Conservation (phyloP, 192 early-diverging fungal species). For the Coemansia sp. region DNA sequence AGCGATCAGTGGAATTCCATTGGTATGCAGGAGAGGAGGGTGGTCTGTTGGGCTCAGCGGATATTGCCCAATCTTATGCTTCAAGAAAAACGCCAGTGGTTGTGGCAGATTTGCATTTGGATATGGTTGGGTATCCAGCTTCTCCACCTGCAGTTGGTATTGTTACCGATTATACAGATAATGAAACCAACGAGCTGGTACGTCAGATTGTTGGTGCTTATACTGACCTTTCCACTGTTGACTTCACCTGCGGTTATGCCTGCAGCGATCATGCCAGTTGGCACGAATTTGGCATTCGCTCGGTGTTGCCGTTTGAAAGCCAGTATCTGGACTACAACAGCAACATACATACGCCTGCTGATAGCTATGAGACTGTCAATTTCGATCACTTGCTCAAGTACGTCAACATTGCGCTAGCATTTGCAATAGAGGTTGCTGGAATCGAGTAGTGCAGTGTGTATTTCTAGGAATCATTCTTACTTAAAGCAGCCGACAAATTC, state of each 20-base stretch:
- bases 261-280: constrained; percentile 89
- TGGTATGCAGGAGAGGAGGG: constrained; percentile 77
- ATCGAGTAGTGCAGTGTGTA: not conserved
- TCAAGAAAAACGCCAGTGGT: constrained; percentile 30
- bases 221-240: constrained; percentile 19
- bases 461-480: not conserved
- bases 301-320: constrained; percentile 74
- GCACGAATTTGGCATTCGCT: constrained; percentile 74
- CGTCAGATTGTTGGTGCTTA: constrained; percentile 19
- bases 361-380: constrained; percentile 65
- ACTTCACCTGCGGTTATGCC: constrained; percentile 40
- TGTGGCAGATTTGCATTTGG: constrained; percentile 79
- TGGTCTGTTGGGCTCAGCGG: constrained; percentile 85
- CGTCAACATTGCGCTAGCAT: constrained; percentile 71
- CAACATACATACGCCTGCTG: constrained; percentile 74
- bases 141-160: constrained; percentile 70
- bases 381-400: constrained; percentile 72
- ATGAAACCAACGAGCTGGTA: constrained; percentile 18
- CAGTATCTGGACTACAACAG: constrained; percentile 62
- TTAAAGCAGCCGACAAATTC: not conserved
- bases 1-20: not conserved
- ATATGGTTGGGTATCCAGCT: constrained; percentile 87
- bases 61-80: constrained; percentile 66
- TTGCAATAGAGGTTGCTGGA: constrained; percentile 71
- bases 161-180: constrained; percentile 75